Conservation (phyloP, 495 filamentous ascomycete genomes). For the Penicillium fimorum region DNA sequence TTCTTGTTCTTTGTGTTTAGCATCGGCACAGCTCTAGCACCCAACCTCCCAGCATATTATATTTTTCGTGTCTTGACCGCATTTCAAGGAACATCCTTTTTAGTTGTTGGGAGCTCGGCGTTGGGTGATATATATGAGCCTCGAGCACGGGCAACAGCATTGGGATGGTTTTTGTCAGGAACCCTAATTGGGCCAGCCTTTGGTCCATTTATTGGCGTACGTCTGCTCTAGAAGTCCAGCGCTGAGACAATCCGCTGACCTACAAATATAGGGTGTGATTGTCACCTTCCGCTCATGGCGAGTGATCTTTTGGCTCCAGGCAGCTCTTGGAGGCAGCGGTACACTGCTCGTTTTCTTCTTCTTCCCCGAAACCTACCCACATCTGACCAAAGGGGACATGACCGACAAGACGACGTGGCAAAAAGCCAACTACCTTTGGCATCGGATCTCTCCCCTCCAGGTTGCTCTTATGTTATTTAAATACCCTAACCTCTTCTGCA, state of each 20-base stretch:
- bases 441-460: conserved; percentile 61
- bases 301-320: conserved; percentile 71
- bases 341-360: conserved; percentile 60
- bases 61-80: conserved; percentile 68
- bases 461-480: conserved; percentile 55
- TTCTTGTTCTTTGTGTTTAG: conserved; percentile 62
- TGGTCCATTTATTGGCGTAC: conserved; percentile 61
- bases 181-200: conserved; percentile 70
- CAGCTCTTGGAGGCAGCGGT: conserved; percentile 57
- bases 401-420: conserved; percentile 43
- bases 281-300: conserved; percentile 69
- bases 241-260: conserved; percentile 2
- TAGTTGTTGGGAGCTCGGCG: conserved; percentile 62
- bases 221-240: conserved; percentile 2
- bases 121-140: conserved; percentile 65
- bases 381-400: conserved; percentile 55
- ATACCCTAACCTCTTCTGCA: conserved; percentile 66
- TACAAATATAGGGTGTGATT: conserved; percentile 54
- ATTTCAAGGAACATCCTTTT: conserved; percentile 69
- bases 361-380: conserved; percentile 68
- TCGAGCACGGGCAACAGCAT: conserved; percentile 64
- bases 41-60: conserved; percentile 65
- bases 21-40: conserved; percentile 64
- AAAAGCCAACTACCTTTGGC: conserved; percentile 53
- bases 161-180: conserved; percentile 68